Evolutionary conservation across 305 asterid species (phyloP).

Genomic region (Fraxinus floribunda): DNA sequence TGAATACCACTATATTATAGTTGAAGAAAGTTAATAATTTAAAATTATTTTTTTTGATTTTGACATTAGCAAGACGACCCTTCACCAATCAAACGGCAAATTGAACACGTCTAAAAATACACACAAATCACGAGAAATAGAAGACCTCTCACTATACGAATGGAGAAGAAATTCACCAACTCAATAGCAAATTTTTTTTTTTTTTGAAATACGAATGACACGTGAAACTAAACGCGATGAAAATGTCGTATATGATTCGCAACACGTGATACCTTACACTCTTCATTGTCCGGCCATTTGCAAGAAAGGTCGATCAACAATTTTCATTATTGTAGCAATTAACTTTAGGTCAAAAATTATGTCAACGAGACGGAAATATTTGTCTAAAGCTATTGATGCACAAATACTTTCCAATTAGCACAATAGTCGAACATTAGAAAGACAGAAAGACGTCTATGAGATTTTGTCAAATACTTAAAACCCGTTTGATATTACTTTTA

Average conservation of each 20-base stretch:
- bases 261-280: background rate
- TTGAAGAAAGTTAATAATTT: background rate
- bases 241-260: background rate
- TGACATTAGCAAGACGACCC: background rate
- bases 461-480: too few relatives aligned
- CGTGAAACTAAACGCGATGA: too few relatives aligned
- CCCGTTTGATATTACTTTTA: too few relatives aligned
- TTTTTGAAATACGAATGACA: too few relatives aligned
- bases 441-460: background rate
- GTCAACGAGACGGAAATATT: too few relatives aligned
- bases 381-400: background rate
- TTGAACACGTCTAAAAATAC: background rate
- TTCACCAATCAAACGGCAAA: background rate
- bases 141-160: background rate
- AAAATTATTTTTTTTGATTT: too few relatives aligned
- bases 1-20: too few relatives aligned
- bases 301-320: background rate
- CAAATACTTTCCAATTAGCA: background rate
- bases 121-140: background rate
- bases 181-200: background rate
- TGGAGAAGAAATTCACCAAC: background rate
- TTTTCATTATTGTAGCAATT: too few relatives aligned
- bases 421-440: background rate
- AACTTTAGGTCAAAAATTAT: too few relatives aligned
- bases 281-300: background rate